Base-by-base conservation (phyloP, 2,329 filamentous ascomycete species). In the Sclerotinia borealis region DNA sequence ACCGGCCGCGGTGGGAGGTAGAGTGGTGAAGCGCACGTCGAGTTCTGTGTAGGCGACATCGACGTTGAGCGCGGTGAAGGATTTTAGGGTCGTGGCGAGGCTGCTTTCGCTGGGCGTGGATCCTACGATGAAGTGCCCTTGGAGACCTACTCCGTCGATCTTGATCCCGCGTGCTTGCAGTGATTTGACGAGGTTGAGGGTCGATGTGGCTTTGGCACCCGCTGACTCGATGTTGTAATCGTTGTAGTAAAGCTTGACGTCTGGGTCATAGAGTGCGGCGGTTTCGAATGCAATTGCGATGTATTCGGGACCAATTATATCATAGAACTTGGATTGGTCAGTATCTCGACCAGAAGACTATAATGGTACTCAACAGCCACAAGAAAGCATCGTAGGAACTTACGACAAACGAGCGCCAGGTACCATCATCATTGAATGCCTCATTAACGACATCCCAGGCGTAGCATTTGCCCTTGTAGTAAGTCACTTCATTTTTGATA, bases 381-480 rank as follows among this genome's bases (percentile, higher is more conserved):
- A 25, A 39, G 63, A 51, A 48, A 67, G 77, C 79, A 45, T 79
- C 74, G 74, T 81, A 81, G 75, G 84, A 88, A 63, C 60, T 63
- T 63, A 63, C 60, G 66, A 87, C 77, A 64, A 75, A 79, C 58
- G 76, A 67, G 63, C 84, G 78, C 74, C 78, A 84, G 15, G 77
- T 80, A 19, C 83, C 84, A 68, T 83, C 80, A 27, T 88, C 85
- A 63, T 82, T 79, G 59, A 86, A 79, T 13, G 81, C 83, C 76
- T 89, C 85, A 71, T 89, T 89, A 25, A 88, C 81, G 0, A 89
- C 86, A 65, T 89, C 86, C 85, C 85, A 89, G 36, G 81, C 79
- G 72, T 84, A 83, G 74, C 85, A 86, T 68, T 83, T 78, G 62
- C 83, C 81, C 72, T 83, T 83, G 76, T 83, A 88, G 72, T 87